A percentile compares a stretch with the other conserved stretches of the same genome.
phyloP scores from a whole-genome alignment of 2,329 filamentous ascomycete genomes.

The Ceratocystis lukuohia region DNA sequence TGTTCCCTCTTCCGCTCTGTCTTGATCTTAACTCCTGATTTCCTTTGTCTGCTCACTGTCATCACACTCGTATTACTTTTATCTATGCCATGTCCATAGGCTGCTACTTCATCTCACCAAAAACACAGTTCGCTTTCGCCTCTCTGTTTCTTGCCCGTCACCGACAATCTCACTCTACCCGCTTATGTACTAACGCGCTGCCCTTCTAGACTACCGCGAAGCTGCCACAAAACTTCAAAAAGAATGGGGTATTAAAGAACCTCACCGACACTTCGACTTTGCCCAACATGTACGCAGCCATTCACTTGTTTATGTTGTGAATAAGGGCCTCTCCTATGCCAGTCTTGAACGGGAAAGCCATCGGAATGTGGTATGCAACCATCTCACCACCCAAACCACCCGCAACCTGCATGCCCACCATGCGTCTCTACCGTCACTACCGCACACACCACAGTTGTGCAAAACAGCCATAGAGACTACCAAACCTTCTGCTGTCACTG shows the following conservation, averaged over 20 bases:
- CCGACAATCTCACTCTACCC: neutral
- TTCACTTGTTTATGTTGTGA: slow-evolving; percentile 48
- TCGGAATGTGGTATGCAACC: slow-evolving; percentile 35
- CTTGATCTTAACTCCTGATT: neutral
- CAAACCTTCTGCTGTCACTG: neutral
- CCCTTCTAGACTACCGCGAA: slow-evolving; percentile 48
- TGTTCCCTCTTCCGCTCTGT: neutral
- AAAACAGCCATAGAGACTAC: neutral
- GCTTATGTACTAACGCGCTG: slow-evolving; percentile 8
- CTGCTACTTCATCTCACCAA: neutral
- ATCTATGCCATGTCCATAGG: neutral
- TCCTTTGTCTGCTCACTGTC: no score
- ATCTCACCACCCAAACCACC: neutral
- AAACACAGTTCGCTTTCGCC: neutral
- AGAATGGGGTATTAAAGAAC: slow-evolving; percentile 51
- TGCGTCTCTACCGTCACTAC: neutral
- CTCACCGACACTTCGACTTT: slow-evolving; percentile 49
- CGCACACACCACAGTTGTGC: neutral
- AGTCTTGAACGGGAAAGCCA: slow-evolving; percentile 44
- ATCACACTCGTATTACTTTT: no score
- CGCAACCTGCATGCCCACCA: neutral
- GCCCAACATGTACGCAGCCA: slow-evolving; percentile 52
- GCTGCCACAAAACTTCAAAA: slow-evolving; percentile 55
- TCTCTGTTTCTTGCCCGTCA: neutral
- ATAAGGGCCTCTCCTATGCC: slow-evolving; percentile 50